Evolutionary conservation across 2,329 filamentous ascomycete species (phyloP), one percentile per base, ranked within the genome.

Genomic region (Myriosclerotinia duriaeana): DNA sequence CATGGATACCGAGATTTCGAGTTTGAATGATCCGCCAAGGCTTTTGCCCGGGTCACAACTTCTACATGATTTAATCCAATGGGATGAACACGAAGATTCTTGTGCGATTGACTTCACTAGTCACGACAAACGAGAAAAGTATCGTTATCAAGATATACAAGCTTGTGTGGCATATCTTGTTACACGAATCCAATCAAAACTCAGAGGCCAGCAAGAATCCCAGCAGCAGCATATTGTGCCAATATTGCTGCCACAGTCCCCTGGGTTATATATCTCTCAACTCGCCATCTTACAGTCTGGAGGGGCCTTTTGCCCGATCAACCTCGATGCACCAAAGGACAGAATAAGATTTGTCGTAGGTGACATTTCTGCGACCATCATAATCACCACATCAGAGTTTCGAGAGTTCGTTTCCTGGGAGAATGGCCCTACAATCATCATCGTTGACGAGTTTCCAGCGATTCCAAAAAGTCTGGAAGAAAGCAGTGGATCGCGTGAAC

Each of bases 251-350:
- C 88, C 89, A 2, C 93, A 97, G 78, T 90, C 86, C 17, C 86
- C 89, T 12, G 83, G 88, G 56, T 82, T 97, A 34, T 97, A 97
- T 77, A 83, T 95, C 66, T 83, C 91, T 1, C 84, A 91, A 69
- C 77, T 97, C 54, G 92, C 89, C 4, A 85, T 94, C 64, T 80
- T 97, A 56, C 93, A 93, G 76, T 87, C 88, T 15, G 93, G 93
- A 8, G 91, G 85, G 46, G 92, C 92, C 0, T 97, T 97, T 73
- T 97, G 93, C 71, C 93, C 93, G 0, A 79, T 97, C 66, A 89
- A 89, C 68, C 82, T 91, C 59, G 93, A 96, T 77, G 86, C 89
- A 0, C 93, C 93, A 0, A 77, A 81, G 5, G 92, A 96, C 64
- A 84, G 93, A 59, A 82, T 96, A 53, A 85, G 83, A 61, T 97